These are phyloP conservation scores for Clavispora asparagi DNA, from an alignment of 805 yeast species.

Conservation along the genomic window DNA sequence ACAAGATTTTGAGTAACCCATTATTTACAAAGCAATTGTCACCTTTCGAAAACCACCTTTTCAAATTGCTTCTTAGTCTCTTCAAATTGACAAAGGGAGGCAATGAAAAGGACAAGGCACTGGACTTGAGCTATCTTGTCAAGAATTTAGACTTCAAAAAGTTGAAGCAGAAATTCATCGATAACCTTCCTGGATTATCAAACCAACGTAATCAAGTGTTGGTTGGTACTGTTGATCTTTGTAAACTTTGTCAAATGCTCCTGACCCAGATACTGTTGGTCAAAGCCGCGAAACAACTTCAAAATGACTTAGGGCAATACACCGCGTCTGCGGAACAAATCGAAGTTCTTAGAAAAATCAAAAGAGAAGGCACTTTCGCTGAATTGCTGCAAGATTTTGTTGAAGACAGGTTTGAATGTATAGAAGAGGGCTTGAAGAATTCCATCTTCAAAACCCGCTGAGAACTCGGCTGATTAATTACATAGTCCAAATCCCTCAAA, in stretches of 20 bases:
- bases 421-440: constrained; percentile 10
- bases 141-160: constrained; percentile 29
- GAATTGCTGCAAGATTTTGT: constrained; percentile 2
- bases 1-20: constrained; percentile 19
- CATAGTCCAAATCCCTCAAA: neutral
- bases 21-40: constrained; percentile 7
- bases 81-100: constrained; percentile 21
- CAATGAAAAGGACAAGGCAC: constrained; percentile 18
- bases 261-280: constrained; percentile 6
- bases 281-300: constrained; percentile 5
- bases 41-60: constrained; percentile 22
- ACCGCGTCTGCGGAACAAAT: constrained; percentile 7
- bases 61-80: constrained; percentile 22
- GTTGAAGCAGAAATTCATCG: constrained; percentile 14
- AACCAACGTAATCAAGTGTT: constrained; percentile 8
- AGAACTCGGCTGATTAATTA: neutral
- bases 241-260: constrained; percentile 8
- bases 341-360: constrained; percentile 6
- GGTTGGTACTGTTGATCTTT: constrained; percentile 9
- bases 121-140: constrained; percentile 22
- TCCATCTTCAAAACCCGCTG: constrained; percentile 8
- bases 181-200: constrained; percentile 13
- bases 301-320: constrained; percentile 7
- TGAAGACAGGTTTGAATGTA: constrained; percentile 3
- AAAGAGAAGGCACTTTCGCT: neutral